Percentiles rank a stretch among this genome's conserved stretches.
phyloP scores from a whole-genome alignment of 75 land plant genomes.

The Selaginella moellendorffii region DNA sequence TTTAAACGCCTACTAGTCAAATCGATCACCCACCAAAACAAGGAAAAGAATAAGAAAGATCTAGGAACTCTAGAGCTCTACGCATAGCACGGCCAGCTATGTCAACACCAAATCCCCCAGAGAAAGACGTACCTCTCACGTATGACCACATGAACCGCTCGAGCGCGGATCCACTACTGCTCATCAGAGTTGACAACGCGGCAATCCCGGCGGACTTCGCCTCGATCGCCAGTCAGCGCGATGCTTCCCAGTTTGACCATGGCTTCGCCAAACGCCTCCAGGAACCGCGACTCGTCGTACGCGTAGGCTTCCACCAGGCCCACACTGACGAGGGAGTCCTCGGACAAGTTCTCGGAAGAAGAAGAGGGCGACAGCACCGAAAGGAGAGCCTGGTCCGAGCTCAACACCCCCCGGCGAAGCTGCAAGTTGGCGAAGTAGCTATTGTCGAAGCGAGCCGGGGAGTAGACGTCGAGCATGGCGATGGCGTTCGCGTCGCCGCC shows the following conservation, averaged over 20 bases:
- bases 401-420: neutral
- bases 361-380: neutral
- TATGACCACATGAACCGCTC: too few relatives aligned
- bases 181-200: conserved; percentile 19
- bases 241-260: conserved; percentile 36
- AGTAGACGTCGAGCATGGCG: neutral
- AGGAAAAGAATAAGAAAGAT: too few relatives aligned
- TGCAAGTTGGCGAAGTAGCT: neutral
- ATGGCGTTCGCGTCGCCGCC: neutral
- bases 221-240: conserved; percentile 27
- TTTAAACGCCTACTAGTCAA: neutral
- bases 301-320: neutral
- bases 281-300: conserved; percentile 15
- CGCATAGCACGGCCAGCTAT: too few relatives aligned
- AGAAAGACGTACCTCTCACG: too few relatives aligned
- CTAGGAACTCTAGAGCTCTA: too few relatives aligned
- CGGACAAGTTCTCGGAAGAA: neutral
- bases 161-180: too few relatives aligned
- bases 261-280: conserved; percentile 30
- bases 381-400: conserved; percentile 6
- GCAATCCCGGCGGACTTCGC: conserved; percentile 35
- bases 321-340: neutral
- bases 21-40: too few relatives aligned
- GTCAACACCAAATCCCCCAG: too few relatives aligned
- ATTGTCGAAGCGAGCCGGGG: neutral